Evolutionary conservation across 2,329 filamentous ascomycete species (phyloP).

Genomic region (Nemania diffusa): DNA sequence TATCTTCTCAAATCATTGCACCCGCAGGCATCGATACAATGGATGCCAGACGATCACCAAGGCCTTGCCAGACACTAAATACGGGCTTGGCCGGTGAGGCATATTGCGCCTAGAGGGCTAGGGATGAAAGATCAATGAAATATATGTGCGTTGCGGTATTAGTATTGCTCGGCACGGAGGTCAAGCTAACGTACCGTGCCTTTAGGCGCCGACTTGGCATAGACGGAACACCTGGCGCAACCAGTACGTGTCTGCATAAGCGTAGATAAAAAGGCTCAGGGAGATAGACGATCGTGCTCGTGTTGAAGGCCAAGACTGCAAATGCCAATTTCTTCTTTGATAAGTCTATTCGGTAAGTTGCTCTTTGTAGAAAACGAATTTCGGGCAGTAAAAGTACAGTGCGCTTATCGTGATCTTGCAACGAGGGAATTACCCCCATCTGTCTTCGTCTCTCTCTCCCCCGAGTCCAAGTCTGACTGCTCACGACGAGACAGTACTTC

Average conservation of each 20-base stretch:
- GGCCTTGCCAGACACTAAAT: conserved; percentile 4
- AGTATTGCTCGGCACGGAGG: conserved; percentile 19
- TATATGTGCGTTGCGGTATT: conserved; percentile 24
- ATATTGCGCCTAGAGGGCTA: conserved; percentile 27
- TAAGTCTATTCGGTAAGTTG: conserved; percentile 24
- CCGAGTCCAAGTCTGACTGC: conserved; percentile 1
- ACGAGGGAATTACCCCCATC: conserved; percentile 1
- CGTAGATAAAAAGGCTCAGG: conserved; percentile 1
- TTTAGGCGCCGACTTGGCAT: conserved; percentile 4
- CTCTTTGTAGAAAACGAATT: conserved; percentile 24
- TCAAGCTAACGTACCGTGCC: conserved; percentile 8
- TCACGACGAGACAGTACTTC: conserved; percentile 10
- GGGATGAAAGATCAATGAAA: conserved; percentile 23
- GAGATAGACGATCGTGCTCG: neutral
- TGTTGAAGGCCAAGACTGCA: conserved; percentile 21
- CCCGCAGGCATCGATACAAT: neutral
- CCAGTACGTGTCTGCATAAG: conserved; percentile 2
- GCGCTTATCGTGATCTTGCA: conserved; percentile 21
- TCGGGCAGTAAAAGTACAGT: conserved; percentile 33
- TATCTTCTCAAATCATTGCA: conserved; percentile 21
- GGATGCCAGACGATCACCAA: neutral
- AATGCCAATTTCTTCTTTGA: conserved; percentile 14
- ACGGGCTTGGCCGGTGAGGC: conserved; percentile 25
- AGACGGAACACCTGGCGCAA: neutral
- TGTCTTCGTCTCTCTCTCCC: neutral